phyloP scores from a whole-genome alignment of 768 basidiomycete species.

The Naematelia aurantialba region DNA sequence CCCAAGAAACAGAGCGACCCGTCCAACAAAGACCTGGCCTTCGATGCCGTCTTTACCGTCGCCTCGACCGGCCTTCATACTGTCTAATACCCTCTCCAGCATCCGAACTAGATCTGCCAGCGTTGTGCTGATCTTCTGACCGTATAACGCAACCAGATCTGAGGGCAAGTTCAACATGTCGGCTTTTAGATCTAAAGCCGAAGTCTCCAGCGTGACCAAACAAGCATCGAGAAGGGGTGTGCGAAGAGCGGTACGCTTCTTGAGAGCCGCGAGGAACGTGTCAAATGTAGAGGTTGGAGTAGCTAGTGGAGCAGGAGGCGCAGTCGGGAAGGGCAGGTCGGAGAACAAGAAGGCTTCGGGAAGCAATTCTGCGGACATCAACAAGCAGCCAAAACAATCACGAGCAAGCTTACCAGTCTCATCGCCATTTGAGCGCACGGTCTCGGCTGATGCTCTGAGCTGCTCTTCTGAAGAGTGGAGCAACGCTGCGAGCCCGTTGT shows the following conservation, averaged over 20 bases:
- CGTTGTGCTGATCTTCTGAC: background rate
- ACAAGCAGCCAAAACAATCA: background rate
- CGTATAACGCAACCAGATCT: conserved; percentile 16
- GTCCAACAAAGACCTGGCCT: conserved; percentile 33
- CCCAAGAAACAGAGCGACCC: conserved; percentile 30
- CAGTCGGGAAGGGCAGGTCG: conserved; percentile 30
- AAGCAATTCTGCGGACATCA: conserved; percentile 4
- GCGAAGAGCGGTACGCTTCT: conserved; percentile 19
- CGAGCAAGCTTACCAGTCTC: conserved; percentile 13
- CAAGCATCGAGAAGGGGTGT: conserved; percentile 34
- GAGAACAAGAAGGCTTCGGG: conserved; percentile 32
- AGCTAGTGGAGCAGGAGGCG: conserved; percentile 19
- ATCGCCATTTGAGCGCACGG: conserved; percentile 4
- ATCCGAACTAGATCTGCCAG: conserved; percentile 14
- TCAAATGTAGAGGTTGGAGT: conserved; percentile 20
- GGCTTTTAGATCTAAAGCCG: conserved; percentile 20
- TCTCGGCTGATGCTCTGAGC: conserved; percentile 7
- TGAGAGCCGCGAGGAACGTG: conserved; percentile 20
- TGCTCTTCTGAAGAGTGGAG: conserved; percentile 13
- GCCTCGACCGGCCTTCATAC: conserved; percentile 6
- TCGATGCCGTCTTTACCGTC: conserved; percentile 18
- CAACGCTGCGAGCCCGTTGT: conserved; percentile 17
- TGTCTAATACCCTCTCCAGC: conserved; percentile 16
- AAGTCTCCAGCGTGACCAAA: conserved; percentile 18
- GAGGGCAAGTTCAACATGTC: conserved; percentile 26